phyloP scores from a whole-genome alignment of 2,329 filamentous ascomycete genomes.

The Hawksworthiomyces lignivorus region DNA sequence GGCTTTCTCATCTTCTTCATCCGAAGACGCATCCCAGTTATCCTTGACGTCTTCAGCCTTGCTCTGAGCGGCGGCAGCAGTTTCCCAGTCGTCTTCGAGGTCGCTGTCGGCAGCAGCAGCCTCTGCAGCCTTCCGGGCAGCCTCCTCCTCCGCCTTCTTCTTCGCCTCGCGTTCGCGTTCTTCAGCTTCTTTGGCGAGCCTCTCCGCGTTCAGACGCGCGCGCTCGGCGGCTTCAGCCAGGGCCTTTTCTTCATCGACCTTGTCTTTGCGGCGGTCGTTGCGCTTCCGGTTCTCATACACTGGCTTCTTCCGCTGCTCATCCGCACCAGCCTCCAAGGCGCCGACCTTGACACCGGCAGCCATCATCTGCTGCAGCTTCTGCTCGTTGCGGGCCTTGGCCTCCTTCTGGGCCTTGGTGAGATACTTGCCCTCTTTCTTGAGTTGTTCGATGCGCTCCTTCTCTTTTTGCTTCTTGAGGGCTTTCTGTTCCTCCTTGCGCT shows the following conservation, averaged over 20 bases:
- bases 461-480: conserved; percentile 77
- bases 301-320: conserved; percentile 67
- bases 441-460: conserved; percentile 77
- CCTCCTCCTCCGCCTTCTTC: conserved; percentile 50
- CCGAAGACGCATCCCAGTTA: conserved; percentile 84
- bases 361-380: conserved; percentile 78
- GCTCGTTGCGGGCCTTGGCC: conserved; percentile 69
- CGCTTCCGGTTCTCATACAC: conserved; percentile 65
- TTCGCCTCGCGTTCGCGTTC: conserved; percentile 48
- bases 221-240: conserved; percentile 73
- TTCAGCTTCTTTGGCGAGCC: conserved; percentile 53
- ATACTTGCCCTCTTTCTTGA: conserved; percentile 82
- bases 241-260: conserved; percentile 69
- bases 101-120: conserved; percentile 52
- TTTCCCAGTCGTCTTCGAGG: conserved; percentile 81
- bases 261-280: conserved; percentile 51
- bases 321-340: conserved; percentile 43
- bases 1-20: conserved; percentile 35
- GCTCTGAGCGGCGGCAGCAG: conserved; percentile 57
- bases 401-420: conserved; percentile 80
- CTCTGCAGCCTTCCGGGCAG: conserved; percentile 40
- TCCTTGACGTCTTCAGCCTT: conserved; percentile 77
- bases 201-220: conserved; percentile 60
- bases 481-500: conserved; percentile 64
- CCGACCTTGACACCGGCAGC: conserved; percentile 69